Conservation (phyloP, 306 rosid species). For the Castanea crenata region DNA sequence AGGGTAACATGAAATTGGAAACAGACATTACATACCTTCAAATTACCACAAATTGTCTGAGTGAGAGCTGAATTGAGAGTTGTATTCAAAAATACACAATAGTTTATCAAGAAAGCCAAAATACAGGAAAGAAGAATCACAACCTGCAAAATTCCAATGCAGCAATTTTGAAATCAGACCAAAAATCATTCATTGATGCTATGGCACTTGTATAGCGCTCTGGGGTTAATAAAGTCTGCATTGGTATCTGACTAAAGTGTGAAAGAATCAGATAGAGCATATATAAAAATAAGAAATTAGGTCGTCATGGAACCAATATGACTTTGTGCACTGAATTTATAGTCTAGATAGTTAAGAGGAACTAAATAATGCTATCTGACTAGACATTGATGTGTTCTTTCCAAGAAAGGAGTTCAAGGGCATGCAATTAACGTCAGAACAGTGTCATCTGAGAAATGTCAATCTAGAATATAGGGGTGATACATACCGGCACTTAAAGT, state of each 20-base stretch:
- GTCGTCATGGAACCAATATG: neutral
- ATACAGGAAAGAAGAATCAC: slow-evolving; percentile 73
- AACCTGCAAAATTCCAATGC: slow-evolving; percentile 48
- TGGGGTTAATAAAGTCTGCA: neutral
- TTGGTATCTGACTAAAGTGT: neutral
- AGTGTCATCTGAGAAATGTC: neutral
- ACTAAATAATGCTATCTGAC: neutral
- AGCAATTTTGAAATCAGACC: slow-evolving; percentile 18
- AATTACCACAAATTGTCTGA: slow-evolving; percentile 77
- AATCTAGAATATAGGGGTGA: neutral
- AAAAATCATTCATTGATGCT: neutral
- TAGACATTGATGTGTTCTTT: neutral
- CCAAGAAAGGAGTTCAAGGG: neutral
- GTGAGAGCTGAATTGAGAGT: slow-evolving; percentile 84
- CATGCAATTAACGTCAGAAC: neutral
- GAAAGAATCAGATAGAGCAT: neutral
- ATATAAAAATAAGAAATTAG: neutral
- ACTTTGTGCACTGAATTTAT: neutral
- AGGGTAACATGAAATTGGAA: neutral
- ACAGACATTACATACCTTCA: slow-evolving; percentile 34
- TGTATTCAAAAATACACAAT: slow-evolving; percentile 70
- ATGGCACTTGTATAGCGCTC: neutral
- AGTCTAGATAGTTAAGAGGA: neutral
- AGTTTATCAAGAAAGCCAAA: slow-evolving; percentile 72
- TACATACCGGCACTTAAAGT: neutral